Evolutionary conservation across 768 basidiomycete genomes (phyloP), one percentile per base, ranked within the genome.

Genomic region (Wakefieldia striispora): DNA sequence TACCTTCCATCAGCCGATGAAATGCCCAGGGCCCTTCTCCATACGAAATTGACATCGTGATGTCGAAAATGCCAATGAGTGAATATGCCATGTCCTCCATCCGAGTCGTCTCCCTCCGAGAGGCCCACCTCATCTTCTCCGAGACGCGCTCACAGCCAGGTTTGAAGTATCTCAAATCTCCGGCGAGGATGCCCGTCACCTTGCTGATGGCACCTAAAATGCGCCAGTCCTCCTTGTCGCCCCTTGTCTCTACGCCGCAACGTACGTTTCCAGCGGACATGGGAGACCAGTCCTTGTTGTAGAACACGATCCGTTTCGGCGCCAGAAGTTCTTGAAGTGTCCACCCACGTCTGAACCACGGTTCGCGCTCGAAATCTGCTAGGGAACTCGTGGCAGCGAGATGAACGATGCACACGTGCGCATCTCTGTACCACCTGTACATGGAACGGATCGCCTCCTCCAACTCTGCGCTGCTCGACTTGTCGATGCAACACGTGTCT

Each of bases 81-180:
- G 43, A 55, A 35, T 60, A 60, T n/a, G 56, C 53, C 13, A 13
- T 47, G 41, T 60, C 59, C 24, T 57, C 59, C 26, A 20, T 31
- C 16, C 43, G 33, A 4, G 59, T 55, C 4, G 59, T 60, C 11
- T 34, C 46, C 26, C 58, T 33, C 14, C 24, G 26, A 11, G 58
- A 47, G 13, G 55, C 58, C 55, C 58, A 57, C 17, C 33, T 29
- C 50, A 51, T 44, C 21, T 26, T 29, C 39, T 35, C 39, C 7
- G 31, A 33, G 27, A 44, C 34, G 19, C 46, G 40, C 27, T 41
- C 19, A 16, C 23, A 23, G 12, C 31, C 40, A 3, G 50, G 50
- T 1, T 24, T 26, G 34, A 51, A 51, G 23, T 35, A 12, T 41
- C 29, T 40, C 7, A 40, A 40, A 26, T 40, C 45, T 20, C 41